Evolutionary conservation across 2,329 filamentous ascomycete species (phyloP), one percentile per base, ranked within the genome.

Genomic region (Daldinia eschscholtzii): DNA sequence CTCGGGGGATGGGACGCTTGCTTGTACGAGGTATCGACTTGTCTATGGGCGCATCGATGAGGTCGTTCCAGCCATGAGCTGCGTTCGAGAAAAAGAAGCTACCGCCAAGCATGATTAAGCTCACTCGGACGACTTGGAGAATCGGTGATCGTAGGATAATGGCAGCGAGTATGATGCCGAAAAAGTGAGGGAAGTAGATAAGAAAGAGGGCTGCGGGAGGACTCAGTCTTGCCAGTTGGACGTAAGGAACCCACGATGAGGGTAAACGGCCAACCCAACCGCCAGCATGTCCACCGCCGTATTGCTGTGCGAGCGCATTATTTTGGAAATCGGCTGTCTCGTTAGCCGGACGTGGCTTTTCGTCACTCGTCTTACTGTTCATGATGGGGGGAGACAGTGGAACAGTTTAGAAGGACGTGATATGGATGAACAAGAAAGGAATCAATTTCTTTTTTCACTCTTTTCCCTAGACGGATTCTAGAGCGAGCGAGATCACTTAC

Each of bases 51-150:
- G 75, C 77, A 68, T 81, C 79, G 55, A 79, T 57, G 6, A 79
- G 67, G 72, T 81, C 80, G 71, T 81, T 79, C 79, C 79, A 80
- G 9, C 74, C 75, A 68, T 78, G 76, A 2, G 74, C 74, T n/a
- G 76, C 76, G 70, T 78, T 79, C 39, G 73, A 76, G 69, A 74
- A 75, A 72, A 80, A 79, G 68, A 80, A 74, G 65, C 72, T 73
- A 35, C 75, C 75, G 46, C 61, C 67, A 13, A 76, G 60, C 68
- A 76, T 67, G 55, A 75, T 33, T 20, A 67, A 26, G 41, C 64
- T 61, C 4, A 66, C 63, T 15, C 52, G 64, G 2, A 75, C 46
- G 28, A 75, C 71, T 13, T 76, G 67, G 15, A 60, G 30, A 0
- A 67, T 35, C 2, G 74, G 59, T 1, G 69, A 73, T 15, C 64